Evolutionary conservation across 768 basidiomycete genomes (phyloP).

Genomic region (Clathrus columnatus): DNA sequence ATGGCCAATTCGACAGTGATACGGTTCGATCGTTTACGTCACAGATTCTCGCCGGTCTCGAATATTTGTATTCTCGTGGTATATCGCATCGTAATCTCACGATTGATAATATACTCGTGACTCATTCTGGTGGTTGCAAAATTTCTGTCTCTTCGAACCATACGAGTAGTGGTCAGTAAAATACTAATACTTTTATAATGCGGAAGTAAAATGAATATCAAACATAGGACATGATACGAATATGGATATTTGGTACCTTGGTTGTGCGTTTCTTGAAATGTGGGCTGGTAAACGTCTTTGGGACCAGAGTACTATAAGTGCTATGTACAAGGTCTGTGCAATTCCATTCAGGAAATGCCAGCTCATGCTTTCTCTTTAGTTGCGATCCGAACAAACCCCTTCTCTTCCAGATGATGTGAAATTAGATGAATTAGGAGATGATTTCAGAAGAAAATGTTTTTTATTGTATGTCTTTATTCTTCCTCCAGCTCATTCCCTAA

Average conservation of each 20-base stretch:
- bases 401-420: slow-evolving; percentile 83
- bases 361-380: too few relatives aligned
- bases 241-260: slow-evolving; percentile 40
- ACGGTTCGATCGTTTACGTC: slow-evolving; percentile 35
- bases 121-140: slow-evolving; percentile 36
- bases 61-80: slow-evolving; percentile 33
- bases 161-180: slow-evolving; percentile 19
- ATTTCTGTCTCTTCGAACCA: slow-evolving; percentile 44
- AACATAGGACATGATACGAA: slow-evolving; percentile 35
- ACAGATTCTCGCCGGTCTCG: slow-evolving; percentile 38
- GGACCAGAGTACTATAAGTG: too few relatives aligned
- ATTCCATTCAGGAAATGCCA: background rate
- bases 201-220: slow-evolving; percentile 26
- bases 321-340: slow-evolving; percentile 85
- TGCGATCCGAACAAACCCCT: slow-evolving; percentile 75
- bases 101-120: slow-evolving; percentile 44
- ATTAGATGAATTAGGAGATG: slow-evolving; percentile 67
- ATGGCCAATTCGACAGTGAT: slow-evolving; percentile 34
- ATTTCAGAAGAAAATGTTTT: slow-evolving; percentile 85
- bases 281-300: slow-evolving; percentile 37
- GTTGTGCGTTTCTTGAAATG: slow-evolving; percentile 43
- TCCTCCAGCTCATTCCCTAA: too few relatives aligned
- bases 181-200: too few relatives aligned
- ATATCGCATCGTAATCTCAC: slow-evolving; percentile 42
- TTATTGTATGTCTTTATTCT: slow-evolving; percentile 52